Percentiles rank a stretch among this genome's conserved stretches.
Evolutionary conservation across 108 stramenopile species (phyloP).

Genomic region (Hondaea fermentalgiana): DNA sequence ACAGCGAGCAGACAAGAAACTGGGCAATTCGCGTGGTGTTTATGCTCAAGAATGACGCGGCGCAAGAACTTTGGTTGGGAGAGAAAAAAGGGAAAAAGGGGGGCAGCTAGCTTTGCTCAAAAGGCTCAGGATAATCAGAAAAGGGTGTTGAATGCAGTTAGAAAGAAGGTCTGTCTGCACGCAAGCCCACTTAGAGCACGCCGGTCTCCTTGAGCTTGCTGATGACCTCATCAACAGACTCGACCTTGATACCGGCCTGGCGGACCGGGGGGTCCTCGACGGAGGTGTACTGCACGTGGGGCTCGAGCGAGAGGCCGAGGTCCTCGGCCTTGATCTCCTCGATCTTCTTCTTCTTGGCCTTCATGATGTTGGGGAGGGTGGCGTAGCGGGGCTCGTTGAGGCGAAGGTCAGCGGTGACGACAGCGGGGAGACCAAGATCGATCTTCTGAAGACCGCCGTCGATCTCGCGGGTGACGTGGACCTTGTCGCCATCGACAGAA

Average conservation of each 20-base stretch:
- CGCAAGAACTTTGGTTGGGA: too few species aligned
- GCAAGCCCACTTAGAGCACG: background rate
- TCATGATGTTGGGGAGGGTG: constrained; percentile 99
- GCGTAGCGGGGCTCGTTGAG: constrained; percentile 98
- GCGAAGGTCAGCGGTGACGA: constrained; percentile 92
- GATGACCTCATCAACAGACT: constrained; percentile 76
- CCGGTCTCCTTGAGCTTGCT: constrained; percentile 73
- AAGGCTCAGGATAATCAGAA: too few species aligned
- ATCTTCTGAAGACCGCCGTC: constrained; percentile 68
- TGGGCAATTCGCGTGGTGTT: too few species aligned
- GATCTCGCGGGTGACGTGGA: constrained; percentile 88
- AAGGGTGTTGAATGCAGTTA: too few species aligned
- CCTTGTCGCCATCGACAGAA: constrained; percentile 55
- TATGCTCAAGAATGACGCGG: too few species aligned
- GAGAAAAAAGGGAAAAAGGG: too few species aligned
- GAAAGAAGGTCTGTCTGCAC: too few species aligned
- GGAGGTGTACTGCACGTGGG: constrained; percentile 66
- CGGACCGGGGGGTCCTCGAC: constrained; percentile 86
- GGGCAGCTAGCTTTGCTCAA: too few species aligned
- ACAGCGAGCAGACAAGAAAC: too few species aligned
- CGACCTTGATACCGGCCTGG: constrained; percentile 85
- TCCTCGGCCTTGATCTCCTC: constrained; percentile 67
- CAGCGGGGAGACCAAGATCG: constrained; percentile 64
- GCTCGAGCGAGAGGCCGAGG: constrained; percentile 74
- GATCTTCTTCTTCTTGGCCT: constrained; percentile 99